A percentile compares a stretch with the other conserved stretches of the same genome.
These are phyloP conservation scores for Vitis hybrid DNA, from an alignment of 177 flowering plant genomes.

Conservation along the genomic window DNA sequence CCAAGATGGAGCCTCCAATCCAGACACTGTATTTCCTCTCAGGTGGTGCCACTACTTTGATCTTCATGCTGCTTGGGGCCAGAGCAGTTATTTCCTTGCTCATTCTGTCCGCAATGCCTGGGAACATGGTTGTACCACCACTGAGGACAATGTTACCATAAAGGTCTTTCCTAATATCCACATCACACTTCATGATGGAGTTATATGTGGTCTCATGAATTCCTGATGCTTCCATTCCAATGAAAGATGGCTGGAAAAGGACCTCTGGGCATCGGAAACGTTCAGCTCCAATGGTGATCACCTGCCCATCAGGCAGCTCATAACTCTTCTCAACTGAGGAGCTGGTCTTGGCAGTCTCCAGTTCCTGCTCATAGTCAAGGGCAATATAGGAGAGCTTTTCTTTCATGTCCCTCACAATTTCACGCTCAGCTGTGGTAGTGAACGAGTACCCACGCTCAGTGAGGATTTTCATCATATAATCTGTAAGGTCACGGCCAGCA, in stretches of 20 bases:
- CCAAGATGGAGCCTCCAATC: conserved; percentile 67
- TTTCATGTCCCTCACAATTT: conserved; percentile 72
- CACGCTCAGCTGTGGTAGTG: conserved; percentile 76
- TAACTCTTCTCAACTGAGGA: conserved; percentile 66
- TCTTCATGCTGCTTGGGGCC: conserved; percentile 84
- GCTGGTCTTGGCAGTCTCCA: conserved; percentile 63
- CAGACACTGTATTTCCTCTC: conserved; percentile 82
- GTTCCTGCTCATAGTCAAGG: conserved; percentile 66
- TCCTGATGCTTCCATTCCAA: conserved; percentile 65
- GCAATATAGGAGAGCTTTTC: conserved; percentile 65
- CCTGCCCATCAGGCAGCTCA: conserved; percentile 67
- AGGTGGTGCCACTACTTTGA: conserved; percentile 81
- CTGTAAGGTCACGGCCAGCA: conserved; percentile 76
- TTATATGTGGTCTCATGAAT: conserved; percentile 66
- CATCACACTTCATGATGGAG: conserved; percentile 71
- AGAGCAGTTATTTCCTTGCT: conserved; percentile 79
- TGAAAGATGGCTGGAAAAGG: conserved; percentile 67
- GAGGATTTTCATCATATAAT: conserved; percentile 63
- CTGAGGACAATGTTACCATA: conserved; percentile 67
- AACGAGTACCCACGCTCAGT: conserved; percentile 72
- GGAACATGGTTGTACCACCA: conserved; percentile 82
- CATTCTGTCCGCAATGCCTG: conserved; percentile 77
- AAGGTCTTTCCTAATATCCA: conserved; percentile 63
- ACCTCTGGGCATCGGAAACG: conserved; percentile 70
- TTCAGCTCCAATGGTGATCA: conserved; percentile 65